Base-by-base conservation (phyloP, 768 basidiomycete species). In the Podaxis pistillaris region DNA sequence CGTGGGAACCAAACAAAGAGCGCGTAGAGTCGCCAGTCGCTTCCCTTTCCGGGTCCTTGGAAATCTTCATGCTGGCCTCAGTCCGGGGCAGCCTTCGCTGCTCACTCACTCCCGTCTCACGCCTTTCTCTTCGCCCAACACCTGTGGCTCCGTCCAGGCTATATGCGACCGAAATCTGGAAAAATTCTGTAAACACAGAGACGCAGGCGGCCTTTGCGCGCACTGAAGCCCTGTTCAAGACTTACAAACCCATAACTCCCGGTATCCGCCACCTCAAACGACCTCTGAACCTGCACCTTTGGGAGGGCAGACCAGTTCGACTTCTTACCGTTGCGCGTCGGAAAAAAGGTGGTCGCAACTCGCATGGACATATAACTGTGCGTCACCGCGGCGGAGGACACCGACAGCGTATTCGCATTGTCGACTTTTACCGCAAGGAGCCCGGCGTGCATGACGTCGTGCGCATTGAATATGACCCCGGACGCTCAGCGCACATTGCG, bases 391-490 rank as follows among this genome's bases (percentile, higher is more conserved):
- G 97, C 12, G 97, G 97, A 5, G 97, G 97, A 0, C 95, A 96
- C 78, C 86, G 84, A 64, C 87, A 88, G 63, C 86, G 97, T 37
- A 86, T 96, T 64, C 88, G 97, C 33, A 81, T 86, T 41, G 76
- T 99, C 58, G 97, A 99, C 75, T 98, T 96, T 70, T 76, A 80
- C 73, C 84, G 97, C 58, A 75, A 77, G n/a, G 87, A 88, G 63
- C 79, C 85, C 0, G 96, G 96, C 8, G 77, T 88, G 38, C 91
- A 93, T 69, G 92, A 96, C 67, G 94, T 98, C 50, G 83, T 96
- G 3, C 85, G 97, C 52, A 93, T 99, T 67, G 97, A 98, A 77
- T 99, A 96, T 70, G 97, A 98, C 78, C 97, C 97, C 0, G 91
- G 91, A 3, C 83, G 97, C 49, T 91, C 89, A 38, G 94, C 93